Percentiles rank a stretch among this genome's conserved stretches.
phyloP scores from a whole-genome alignment of 2,329 filamentous ascomycete genomes.

The Penicillium sp. region DNA sequence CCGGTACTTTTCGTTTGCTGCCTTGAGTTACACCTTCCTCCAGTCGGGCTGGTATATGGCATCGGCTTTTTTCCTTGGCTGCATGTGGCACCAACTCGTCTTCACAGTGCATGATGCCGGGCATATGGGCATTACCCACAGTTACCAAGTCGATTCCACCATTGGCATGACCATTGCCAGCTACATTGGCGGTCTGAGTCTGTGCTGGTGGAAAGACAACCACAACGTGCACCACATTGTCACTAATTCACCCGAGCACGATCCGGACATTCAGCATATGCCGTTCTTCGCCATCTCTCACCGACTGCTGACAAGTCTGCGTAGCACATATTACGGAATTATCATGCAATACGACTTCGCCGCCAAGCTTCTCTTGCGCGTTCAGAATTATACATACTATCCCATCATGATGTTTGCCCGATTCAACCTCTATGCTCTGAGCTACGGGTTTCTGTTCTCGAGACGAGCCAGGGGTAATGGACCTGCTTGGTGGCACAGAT shows the following conservation, averaged over 20 bases:
- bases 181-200: constrained; percentile 80
- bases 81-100: constrained; percentile 90
- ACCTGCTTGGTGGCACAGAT: constrained; percentile 77
- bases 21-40: constrained; percentile 58
- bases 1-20: constrained; percentile 68
- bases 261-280: constrained; percentile 90
- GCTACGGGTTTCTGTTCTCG: constrained; percentile 70
- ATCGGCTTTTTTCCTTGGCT: constrained; percentile 71
- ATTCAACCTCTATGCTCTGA: constrained; percentile 81
- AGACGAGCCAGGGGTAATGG: constrained; percentile 70
- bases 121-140: constrained; percentile 95
- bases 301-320: constrained; percentile 67
- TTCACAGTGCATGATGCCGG: constrained; percentile 94
- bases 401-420: constrained; percentile 74
- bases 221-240: constrained; percentile 97
- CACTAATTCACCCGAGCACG: constrained; percentile 91
- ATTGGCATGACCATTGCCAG: constrained; percentile 90
- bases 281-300: constrained; percentile 86
- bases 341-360: constrained; percentile 72
- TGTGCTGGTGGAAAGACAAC: constrained; percentile 96
- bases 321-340: constrained; percentile 78
- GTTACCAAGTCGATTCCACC: constrained; percentile 74
- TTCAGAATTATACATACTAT: constrained; percentile 81
- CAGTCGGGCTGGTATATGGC: constrained; percentile 62
- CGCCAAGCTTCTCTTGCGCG: constrained; percentile 66